Evolutionary conservation across 2,329 filamentous ascomycete genomes (phyloP), one percentile per base, ranked within the genome.

Genomic region (Venturia asperata): DNA sequence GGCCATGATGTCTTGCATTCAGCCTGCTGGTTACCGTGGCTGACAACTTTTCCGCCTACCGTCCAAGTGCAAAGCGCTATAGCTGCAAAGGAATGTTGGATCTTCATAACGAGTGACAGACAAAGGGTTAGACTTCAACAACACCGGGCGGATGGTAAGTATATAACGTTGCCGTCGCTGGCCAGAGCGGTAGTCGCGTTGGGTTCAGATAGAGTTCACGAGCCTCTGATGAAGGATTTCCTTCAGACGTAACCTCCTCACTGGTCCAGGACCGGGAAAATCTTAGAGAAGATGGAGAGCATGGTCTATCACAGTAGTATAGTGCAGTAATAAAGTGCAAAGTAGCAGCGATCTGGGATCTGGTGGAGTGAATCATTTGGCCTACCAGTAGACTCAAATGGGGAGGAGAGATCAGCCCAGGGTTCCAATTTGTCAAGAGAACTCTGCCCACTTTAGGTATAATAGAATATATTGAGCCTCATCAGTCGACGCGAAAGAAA

Each of bases 1-100:
- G 42, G 42, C 62, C 62, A 63, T n/a, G 34, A 42, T 43, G 60
- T 61, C 21, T 10, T 27, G 60, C 60, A 61, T 42, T 27, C 60
- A 17, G 37, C 37, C 58, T 61, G 52, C 30, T 56, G 52, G 15
- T 37, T 37, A 56, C 9, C 52, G 4, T 37, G 27, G 27, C 27
- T 11, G 30, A 21, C 5, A 9, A 58, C 52, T n/a, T 58, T 39
- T 15, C 52, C 27, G 17, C 27, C 30, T 5, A 58, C 1, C 11
- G 52, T 13, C 52, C 27, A 34, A 58, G 52, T 27, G 27, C 52
- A 58, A 3, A 58, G 52, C 30, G 52, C 52, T 27, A 58, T 9
- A 27, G 15, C 4, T 15, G 10, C 30, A 58, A 58, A 37, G 9
- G 52, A 37, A 37, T 58, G 52, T 34, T 58, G 52, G 19, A n/a